Percentiles rank a stretch among this genome's conserved stretches.
Conservation (phyloP, 495 filamentous ascomycete species). For the Aspergillus wentii region DNA sequence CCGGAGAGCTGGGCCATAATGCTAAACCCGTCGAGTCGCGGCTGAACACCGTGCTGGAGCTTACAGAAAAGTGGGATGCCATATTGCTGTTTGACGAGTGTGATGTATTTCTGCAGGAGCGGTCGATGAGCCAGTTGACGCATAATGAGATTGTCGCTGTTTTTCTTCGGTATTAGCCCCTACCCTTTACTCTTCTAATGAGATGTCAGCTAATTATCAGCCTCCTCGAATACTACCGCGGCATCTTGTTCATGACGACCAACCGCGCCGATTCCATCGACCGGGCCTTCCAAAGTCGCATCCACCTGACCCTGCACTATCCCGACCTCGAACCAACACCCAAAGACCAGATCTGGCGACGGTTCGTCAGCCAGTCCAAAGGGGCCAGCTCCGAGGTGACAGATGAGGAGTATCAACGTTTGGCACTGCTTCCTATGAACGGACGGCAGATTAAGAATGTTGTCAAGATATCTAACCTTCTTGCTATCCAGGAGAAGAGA, state of each 20-base stretch:
- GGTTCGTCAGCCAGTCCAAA: not conserved
- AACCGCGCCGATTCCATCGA: slow-evolving; percentile 24
- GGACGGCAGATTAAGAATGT: slow-evolving; percentile 64
- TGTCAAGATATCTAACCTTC: slow-evolving; percentile 49
- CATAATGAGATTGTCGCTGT: slow-evolving; percentile 20
- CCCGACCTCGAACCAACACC: not conserved
- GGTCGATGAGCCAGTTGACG: slow-evolving; percentile 27
- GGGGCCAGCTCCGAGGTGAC: slow-evolving; percentile 12
- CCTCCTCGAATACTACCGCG: slow-evolving; percentile 49
- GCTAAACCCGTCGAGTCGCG: not conserved
- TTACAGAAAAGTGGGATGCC: slow-evolving; percentile 19
- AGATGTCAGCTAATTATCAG: too few species aligned
- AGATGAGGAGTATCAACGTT: slow-evolving; percentile 32
- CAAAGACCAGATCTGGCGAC: slow-evolving; percentile 1
- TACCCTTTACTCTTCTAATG: slow-evolving; percentile 39
- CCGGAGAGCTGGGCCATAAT: not conserved
- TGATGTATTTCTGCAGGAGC: slow-evolving; percentile 62
- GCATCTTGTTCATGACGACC: slow-evolving; percentile 24
- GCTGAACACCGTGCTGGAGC: slow-evolving; percentile 1
- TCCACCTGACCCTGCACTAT: slow-evolving; percentile 33
- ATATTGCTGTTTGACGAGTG: slow-evolving; percentile 60
- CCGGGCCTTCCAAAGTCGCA: slow-evolving; percentile 44
- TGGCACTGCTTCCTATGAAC: slow-evolving; percentile 48
- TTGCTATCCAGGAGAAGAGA: slow-evolving; percentile 8
- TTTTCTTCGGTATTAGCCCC: too few species aligned